Base-by-base conservation (phyloP, 2,329 filamentous ascomycete species). In the Ophiostoma montium region DNA sequence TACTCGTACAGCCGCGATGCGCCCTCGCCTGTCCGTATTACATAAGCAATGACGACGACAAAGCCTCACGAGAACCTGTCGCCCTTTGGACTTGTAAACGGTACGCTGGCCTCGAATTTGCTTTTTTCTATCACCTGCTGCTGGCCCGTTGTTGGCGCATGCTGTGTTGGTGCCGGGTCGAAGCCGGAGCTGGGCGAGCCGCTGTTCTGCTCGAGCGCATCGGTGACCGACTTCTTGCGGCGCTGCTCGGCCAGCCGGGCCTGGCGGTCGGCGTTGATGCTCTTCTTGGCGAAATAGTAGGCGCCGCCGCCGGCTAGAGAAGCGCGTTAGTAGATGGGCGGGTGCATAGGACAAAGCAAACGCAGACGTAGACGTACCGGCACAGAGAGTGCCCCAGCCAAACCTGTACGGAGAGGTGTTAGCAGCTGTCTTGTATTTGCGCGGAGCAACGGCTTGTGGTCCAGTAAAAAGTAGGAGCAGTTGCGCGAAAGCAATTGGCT, bases 281-380 rank as follows among this genome's bases (percentile, higher is more conserved):
- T 82, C 62, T 79, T 76, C 74, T 98, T 98, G 55, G 92, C 92
- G 64, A 95, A 95, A 71, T 86, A 88, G 73, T 96, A 98, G 60
- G 90, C 88, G 55, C 83, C 86, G 56, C 80, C 92, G 61, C 90
- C 92, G 57, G 89, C 87, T 88, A 57, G 31, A n/a, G 23, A 27
- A 4, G 23, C 53, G 15, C 2, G 41, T 35, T 39, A 48, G 44
- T 15, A 27, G 23, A 8, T 27, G 23, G 18, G 42, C 23, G 41
- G 6, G 47, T 27, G 33, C 46, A 46, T 35, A n/a, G 11, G n/a
- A 18, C 35, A 42, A 31, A 13, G 9, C 15, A 21, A 47, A 8
- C n/a, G n/a, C n/a, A n/a, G n/a, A n/a, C n/a, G 16, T 15, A 9
- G 21, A 61, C 79, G 52, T 76, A 88, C 84, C 88, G 58, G 84